A percentile compares a stretch with the other conserved stretches of the same genome.
Conservation (phyloP, 805 yeast genomes). For the Ogataea methanolica region DNA sequence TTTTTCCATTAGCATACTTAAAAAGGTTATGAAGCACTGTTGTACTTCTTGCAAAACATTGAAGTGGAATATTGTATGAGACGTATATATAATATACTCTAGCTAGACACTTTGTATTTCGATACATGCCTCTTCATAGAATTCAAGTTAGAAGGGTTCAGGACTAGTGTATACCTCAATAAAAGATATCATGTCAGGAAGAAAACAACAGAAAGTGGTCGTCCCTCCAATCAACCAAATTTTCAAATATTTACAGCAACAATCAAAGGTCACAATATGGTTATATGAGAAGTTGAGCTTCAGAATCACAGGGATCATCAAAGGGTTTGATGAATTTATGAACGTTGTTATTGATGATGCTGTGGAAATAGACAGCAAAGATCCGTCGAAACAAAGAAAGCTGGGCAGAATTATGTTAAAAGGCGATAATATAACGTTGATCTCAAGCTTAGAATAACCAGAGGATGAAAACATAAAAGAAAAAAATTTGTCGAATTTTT, state of each 20-base stretch:
- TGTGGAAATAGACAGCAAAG: constrained; percentile 53
- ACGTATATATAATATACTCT: too few species aligned
- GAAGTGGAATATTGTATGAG: too few species aligned
- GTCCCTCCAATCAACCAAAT: constrained; percentile 91
- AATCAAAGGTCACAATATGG: constrained; percentile 79
- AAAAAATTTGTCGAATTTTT: neutral
- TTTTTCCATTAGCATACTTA: too few species aligned
- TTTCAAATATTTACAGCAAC: constrained; percentile 82
- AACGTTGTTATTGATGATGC: constrained; percentile 63
- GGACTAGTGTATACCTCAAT: neutral
- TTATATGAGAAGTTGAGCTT: constrained; percentile 76
- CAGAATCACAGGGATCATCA: constrained; percentile 75
- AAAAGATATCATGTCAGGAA: constrained; percentile 32
- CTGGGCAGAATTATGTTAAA: constrained; percentile 77
- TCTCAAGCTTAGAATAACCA: constrained; percentile 33
- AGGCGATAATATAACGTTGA: constrained; percentile 90
- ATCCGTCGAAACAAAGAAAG: constrained; percentile 36
- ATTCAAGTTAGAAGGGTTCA: neutral
- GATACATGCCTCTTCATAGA: too few species aligned
- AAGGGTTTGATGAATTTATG: constrained; percentile 98
- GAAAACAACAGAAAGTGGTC: constrained; percentile 46
- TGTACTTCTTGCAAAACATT: too few species aligned
- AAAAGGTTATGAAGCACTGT: neutral
- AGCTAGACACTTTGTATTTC: too few species aligned
- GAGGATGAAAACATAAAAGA: neutral